Percentiles rank a stretch among this genome's conserved stretches.
Evolutionary conservation across 2,329 filamentous ascomycete species (phyloP).

Genomic region (Hypoxylon sp.): DNA sequence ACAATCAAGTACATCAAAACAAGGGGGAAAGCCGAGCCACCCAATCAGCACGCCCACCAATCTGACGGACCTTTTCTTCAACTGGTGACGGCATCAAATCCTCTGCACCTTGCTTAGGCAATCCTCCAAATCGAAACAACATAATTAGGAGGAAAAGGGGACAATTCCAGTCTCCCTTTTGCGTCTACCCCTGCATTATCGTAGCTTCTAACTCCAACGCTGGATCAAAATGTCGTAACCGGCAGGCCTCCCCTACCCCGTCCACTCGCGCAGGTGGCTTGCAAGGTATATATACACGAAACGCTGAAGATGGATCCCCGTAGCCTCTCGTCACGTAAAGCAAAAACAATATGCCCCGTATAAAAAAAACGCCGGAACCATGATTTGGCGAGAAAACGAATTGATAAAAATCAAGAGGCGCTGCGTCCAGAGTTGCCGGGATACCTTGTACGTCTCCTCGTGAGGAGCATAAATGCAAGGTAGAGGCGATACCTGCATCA

Average conservation of each 20-base stretch:
- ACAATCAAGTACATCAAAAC: slow-evolving; percentile 35
- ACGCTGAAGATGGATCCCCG: slow-evolving; percentile 19
- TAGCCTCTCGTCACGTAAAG: slow-evolving; percentile 12
- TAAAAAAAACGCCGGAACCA: slow-evolving; percentile 25
- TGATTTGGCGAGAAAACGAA: slow-evolving; percentile 17
- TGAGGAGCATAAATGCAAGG: slow-evolving; percentile 15
- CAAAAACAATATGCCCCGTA: slow-evolving; percentile 16
- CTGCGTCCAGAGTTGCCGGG: slow-evolving; percentile 28
- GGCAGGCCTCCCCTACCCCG: slow-evolving; percentile 11
- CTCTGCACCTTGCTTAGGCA: slow-evolving; percentile 2
- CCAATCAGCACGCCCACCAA: slow-evolving; percentile 20
- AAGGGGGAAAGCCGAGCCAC: slow-evolving; percentile 10
- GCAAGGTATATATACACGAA: slow-evolving; percentile 20
- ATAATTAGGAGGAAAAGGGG: slow-evolving; percentile 22
- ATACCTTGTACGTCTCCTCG: slow-evolving; percentile 17
- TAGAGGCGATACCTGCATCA: slow-evolving; percentile 5
- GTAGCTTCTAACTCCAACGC: slow-evolving; percentile 39
- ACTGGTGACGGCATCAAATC: slow-evolving; percentile 16
- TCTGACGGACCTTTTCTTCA: slow-evolving; percentile 13
- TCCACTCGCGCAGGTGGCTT: slow-evolving; percentile 31
- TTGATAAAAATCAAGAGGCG: slow-evolving; percentile 24
- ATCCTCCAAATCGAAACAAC: background rate
- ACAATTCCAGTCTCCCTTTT: slow-evolving; percentile 32
- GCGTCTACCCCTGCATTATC: slow-evolving; percentile 8
- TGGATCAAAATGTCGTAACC: slow-evolving; percentile 31